Evolutionary conservation across 2,329 filamentous ascomycete genomes (phyloP), one percentile per base, ranked within the genome.

Genomic region (Aspergillus calidoustus): DNA sequence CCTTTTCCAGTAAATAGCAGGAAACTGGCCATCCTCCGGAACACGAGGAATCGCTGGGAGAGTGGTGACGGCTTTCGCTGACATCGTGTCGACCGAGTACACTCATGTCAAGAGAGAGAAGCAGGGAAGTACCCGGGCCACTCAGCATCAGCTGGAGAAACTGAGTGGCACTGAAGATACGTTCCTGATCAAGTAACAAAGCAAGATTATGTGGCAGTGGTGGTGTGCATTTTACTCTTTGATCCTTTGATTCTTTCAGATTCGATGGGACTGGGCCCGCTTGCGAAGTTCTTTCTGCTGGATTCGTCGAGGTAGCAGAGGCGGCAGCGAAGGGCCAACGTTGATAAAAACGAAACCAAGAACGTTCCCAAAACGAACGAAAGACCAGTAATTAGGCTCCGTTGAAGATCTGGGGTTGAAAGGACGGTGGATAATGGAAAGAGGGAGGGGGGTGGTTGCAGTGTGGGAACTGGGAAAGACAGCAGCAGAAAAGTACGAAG

Each of bases 1-100:
- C 56, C 64, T 68, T 55, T 67, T 68, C 71, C 72, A 73, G 50
- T 66, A 59, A 54, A 59, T 59, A 41, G 57, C 57, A 22, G 61
- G 52, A 44, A 62, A 53, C 55, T 60, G 66, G 46, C 61, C 43
- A 44, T 62, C 61, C 46, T 67, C 64, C 49, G 25, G 47, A 34
- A 56, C 23, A 23, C 55, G 51, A 41, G 62, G 59, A 51, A 56
- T 60, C 47, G 60, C 57, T 57, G 60, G 54, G 48, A 48, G 15
- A 28, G 19, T 44, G 55, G 61, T 28, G 30, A 64, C 48, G 49
- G 63, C 44, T 44, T 52, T 61, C 60, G 59, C 57, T 48, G 67
- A 51, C 67, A 69, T 69, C 30, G 44, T 64, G 55, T 56, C 46
- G 31, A 61, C 57, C 53, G 57, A 51, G 67, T 55, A 63, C 51